A percentile compares a stretch with the other conserved stretches of the same genome.
phyloP scores from a whole-genome alignment of 495 filamentous ascomycete species.

The Daldinia caldariorum region DNA sequence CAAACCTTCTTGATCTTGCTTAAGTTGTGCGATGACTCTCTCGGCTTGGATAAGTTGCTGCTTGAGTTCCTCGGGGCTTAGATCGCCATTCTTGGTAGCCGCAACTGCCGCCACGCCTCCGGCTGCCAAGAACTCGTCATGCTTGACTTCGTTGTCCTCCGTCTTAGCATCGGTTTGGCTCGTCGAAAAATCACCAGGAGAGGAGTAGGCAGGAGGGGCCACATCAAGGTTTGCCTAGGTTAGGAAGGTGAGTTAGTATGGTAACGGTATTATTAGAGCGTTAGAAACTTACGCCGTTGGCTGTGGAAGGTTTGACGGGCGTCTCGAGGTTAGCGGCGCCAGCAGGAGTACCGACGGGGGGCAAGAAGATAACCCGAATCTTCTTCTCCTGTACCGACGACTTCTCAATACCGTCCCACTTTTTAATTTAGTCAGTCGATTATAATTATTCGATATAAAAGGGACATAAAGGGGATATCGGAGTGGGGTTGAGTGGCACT shows the following conservation, averaged over 20 bases:
- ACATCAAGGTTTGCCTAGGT: slow-evolving; percentile 36
- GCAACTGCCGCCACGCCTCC: slow-evolving; percentile 56
- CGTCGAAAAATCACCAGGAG: slow-evolving; percentile 31
- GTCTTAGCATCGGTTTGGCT: slow-evolving; percentile 55
- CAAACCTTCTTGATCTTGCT: slow-evolving; percentile 73
- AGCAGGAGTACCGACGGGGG: slow-evolving; percentile 60
- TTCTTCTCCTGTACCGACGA: slow-evolving; percentile 87
- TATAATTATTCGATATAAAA: neutral
- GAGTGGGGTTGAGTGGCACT: slow-evolving; percentile 45
- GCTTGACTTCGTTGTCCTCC: slow-evolving; percentile 48
- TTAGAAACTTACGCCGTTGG: slow-evolving; percentile 39
- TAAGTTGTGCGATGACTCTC: slow-evolving; percentile 74
- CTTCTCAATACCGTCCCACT: slow-evolving; percentile 84
- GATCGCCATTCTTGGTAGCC: slow-evolving; percentile 53
- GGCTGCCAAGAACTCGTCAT: slow-evolving; percentile 42
- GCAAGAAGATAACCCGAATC: slow-evolving; percentile 88
- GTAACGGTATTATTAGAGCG: neutral
- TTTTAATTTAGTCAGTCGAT: slow-evolving; percentile 28
- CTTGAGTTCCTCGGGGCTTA: slow-evolving; percentile 71
- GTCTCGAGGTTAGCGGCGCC: slow-evolving; percentile 36
- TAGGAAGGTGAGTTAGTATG: slow-evolving; percentile 25
- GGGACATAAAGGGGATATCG: neutral
- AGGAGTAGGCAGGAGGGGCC: slow-evolving; percentile 43
- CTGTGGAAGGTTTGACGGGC: slow-evolving; percentile 34
- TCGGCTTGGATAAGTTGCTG: slow-evolving; percentile 79